These are phyloP conservation scores for Mortierella sp. DNA, from an alignment of 371 early-diverging fungal species.

Conservation along the genomic window DNA sequence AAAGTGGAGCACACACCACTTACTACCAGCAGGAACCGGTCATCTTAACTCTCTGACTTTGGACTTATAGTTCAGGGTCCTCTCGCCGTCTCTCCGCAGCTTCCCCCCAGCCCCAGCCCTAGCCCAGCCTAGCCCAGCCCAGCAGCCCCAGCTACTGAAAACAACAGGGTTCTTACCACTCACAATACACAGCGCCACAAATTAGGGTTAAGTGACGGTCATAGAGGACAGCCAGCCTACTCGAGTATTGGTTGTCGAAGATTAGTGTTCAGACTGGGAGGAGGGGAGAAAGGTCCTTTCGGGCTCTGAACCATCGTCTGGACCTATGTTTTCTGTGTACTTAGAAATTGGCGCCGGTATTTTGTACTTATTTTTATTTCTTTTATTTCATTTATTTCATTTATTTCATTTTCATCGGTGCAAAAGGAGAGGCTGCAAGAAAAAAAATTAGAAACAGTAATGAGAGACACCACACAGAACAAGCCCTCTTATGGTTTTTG, in stretches of 20 bases:
- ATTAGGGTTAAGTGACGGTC: neutral
- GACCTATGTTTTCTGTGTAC: slow-evolving; percentile 10
- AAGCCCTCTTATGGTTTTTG: too few species aligned
- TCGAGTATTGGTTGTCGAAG: neutral
- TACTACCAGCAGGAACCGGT: neutral
- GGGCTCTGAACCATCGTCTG: neutral
- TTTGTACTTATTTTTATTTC: neutral
- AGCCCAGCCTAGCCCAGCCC: neutral
- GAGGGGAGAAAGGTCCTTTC: neutral
- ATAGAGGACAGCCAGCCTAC: neutral
- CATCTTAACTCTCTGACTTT: neutral
- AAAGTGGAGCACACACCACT: neutral
- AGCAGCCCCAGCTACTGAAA: neutral
- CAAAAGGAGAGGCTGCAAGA: neutral
- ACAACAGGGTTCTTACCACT: neutral
- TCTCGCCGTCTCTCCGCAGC: neutral
- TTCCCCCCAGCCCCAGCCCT: neutral
- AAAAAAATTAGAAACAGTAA: neutral
- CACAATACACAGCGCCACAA: neutral
- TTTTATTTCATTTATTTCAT: too few species aligned
- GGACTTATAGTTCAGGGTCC: neutral
- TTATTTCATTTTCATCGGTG: neutral
- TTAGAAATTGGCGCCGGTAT: neutral
- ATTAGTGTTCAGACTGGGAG: neutral
- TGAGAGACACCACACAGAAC: neutral